A percentile compares a stretch with the other conserved stretches of the same genome.
Evolutionary conservation across 768 basidiomycete genomes (phyloP).

Genomic region (Lactarius vividus): DNA sequence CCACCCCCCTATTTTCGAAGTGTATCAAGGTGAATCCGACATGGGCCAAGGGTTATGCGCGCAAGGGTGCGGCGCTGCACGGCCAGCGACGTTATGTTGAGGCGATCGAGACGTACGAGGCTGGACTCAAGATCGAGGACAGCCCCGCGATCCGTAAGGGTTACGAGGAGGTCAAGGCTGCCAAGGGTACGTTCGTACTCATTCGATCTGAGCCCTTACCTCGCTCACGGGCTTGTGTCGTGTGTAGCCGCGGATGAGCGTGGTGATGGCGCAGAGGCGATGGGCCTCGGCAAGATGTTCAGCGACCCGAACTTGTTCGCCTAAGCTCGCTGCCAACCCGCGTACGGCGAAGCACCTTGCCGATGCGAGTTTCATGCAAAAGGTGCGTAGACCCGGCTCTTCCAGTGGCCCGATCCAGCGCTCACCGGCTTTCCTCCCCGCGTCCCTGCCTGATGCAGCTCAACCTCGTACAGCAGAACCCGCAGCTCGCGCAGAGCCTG

Average conservation of each 20-base stretch:
- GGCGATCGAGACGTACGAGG: slow-evolving; percentile 80
- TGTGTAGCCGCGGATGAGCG: slow-evolving; percentile 38
- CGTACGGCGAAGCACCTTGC: slow-evolving; percentile 80
- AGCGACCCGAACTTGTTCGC: slow-evolving; percentile 76
- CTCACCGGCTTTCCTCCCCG: neutral
- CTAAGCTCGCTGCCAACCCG: slow-evolving; percentile 83
- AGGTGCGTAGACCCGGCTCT: slow-evolving; percentile 37
- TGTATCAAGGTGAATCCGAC: slow-evolving; percentile 74
- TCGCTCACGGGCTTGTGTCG: neutral
- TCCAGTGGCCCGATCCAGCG: too few relatives aligned
- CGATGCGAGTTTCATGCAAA: slow-evolving; percentile 79
- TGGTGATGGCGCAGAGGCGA: slow-evolving; percentile 44
- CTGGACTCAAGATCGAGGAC: slow-evolving; percentile 78
- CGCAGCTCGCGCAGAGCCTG: slow-evolving; percentile 55
- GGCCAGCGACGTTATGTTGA: slow-evolving; percentile 76
- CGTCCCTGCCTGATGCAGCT: slow-evolving; percentile 41
- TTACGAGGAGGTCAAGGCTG: slow-evolving; percentile 82
- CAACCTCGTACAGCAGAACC: slow-evolving; percentile 65
- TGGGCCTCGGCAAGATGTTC: slow-evolving; percentile 75
- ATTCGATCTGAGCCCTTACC: neutral
- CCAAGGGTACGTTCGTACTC: slow-evolving; percentile 54
- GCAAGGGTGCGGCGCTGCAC: slow-evolving; percentile 92
- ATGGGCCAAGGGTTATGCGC: slow-evolving; percentile 89
- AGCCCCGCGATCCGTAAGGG: slow-evolving; percentile 83
- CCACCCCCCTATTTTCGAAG: slow-evolving; percentile 38